Percentiles rank a stretch among this genome's conserved stretches.
Conservation (phyloP, 139 green algal genomes). For the Picochlorum costavermella region DNA sequence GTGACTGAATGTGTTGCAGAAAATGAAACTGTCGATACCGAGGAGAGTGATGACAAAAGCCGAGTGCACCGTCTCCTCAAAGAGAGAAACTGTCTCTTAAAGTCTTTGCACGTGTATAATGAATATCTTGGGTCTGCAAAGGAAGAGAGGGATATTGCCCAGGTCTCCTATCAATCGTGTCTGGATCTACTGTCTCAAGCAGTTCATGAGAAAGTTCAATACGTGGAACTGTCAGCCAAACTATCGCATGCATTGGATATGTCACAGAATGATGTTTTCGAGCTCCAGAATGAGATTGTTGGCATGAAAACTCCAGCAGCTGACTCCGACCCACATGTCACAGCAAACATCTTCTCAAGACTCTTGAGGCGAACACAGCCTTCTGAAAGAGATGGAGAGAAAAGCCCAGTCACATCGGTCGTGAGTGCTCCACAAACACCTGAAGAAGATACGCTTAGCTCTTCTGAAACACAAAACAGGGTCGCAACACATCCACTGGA, state of each 20-base stretch:
- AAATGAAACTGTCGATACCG: neutral
- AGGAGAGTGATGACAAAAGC: neutral
- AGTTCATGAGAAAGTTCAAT: conserved; percentile 10
- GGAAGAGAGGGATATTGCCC: neutral
- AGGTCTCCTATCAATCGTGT: neutral
- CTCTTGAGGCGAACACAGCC: neutral
- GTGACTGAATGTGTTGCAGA: neutral
- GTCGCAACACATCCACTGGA: no score
- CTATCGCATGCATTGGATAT: conserved; percentile 4
- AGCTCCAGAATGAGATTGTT: conserved; percentile 6
- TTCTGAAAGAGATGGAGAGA: no score
- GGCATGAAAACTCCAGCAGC: neutral
- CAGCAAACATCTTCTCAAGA: neutral
- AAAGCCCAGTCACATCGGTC: no score
- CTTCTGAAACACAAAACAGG: no score
- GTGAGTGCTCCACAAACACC: no score
- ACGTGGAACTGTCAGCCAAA: conserved; percentile 6
- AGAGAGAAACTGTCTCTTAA: neutral
- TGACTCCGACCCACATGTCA: neutral
- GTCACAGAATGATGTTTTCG: conserved; percentile 6
- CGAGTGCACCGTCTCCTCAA: neutral
- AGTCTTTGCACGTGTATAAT: conserved; percentile 4
- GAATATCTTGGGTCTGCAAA: neutral
- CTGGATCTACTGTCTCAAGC: conserved; percentile 5
- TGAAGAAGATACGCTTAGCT: no score